Evolutionary conservation across 495 filamentous ascomycete genomes (phyloP).

Genomic region (Aspergillus biplanus): DNA sequence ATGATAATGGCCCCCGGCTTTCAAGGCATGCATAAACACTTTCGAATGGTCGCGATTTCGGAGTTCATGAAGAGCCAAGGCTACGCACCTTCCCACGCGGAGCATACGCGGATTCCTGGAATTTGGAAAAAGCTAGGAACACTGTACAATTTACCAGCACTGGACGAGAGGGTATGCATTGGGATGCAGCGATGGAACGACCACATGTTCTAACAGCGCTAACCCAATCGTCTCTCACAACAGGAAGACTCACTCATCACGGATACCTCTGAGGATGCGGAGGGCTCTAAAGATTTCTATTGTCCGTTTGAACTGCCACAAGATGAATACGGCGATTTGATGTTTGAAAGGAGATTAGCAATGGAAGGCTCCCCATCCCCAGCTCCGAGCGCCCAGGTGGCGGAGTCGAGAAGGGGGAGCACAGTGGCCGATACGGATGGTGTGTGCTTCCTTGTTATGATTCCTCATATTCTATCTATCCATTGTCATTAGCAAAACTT

Average conservation of each 20-base stretch:
- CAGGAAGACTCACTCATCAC: constrained; percentile 56
- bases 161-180: constrained; percentile 75
- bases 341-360: constrained; percentile 68
- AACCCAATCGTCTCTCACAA: not conserved
- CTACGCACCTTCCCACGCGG: constrained; percentile 64
- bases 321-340: constrained; percentile 75
- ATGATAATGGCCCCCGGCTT: constrained; percentile 9
- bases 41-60: constrained; percentile 89
- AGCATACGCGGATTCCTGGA: constrained; percentile 83
- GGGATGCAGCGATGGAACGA: constrained; percentile 10
- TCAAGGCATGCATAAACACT: constrained; percentile 94
- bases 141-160: constrained; percentile 84
- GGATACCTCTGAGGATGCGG: constrained; percentile 65
- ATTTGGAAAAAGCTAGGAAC: constrained; percentile 88
- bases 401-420: constrained; percentile 47
- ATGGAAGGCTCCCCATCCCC: constrained; percentile 62
- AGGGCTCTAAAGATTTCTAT: constrained; percentile 56
- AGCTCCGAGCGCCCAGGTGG: constrained; percentile 48
- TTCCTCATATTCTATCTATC: not conserved
- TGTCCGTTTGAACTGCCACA: constrained; percentile 76
- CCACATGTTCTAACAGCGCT: not conserved
- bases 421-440: constrained; percentile 59
- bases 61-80: constrained; percentile 86
- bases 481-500: not conserved
- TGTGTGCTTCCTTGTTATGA: constrained; percentile 29